Evolutionary conservation across 2,329 filamentous ascomycete species (phyloP).

Genomic region (Esteya vermicola): DNA sequence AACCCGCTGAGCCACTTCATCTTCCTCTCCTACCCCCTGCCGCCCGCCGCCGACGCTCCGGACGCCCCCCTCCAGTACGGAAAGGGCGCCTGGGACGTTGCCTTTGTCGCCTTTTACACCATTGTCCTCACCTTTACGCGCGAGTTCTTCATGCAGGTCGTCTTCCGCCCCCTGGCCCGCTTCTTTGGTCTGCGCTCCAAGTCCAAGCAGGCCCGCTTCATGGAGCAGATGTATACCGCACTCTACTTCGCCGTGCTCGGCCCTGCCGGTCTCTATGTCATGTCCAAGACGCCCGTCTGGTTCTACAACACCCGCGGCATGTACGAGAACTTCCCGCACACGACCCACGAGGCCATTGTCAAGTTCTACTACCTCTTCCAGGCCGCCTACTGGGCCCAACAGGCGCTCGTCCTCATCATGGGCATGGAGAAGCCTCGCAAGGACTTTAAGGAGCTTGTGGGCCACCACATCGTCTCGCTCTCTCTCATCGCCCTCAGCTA

Average conservation of each 20-base stretch:
- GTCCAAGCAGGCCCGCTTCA: constrained; percentile 77
- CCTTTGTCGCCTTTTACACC: constrained; percentile 80
- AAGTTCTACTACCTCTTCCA: constrained; percentile 96
- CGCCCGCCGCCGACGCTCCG: constrained; percentile 24
- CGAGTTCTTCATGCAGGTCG: constrained; percentile 88
- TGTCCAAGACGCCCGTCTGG: constrained; percentile 84
- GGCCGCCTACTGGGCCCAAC: constrained; percentile 90
- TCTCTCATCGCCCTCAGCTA: constrained; percentile 76
- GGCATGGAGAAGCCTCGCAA: constrained; percentile 88
- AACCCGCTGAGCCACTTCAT: constrained; percentile 73
- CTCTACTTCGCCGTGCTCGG: constrained; percentile 78
- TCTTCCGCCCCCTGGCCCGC: constrained; percentile 64
- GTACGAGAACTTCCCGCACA: constrained; percentile 81
- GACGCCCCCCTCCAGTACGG: constrained; percentile 55
- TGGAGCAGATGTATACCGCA: constrained; percentile 92
- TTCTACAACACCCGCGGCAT: constrained; percentile 87
- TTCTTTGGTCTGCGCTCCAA: constrained; percentile 54
- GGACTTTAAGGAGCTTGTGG: constrained; percentile 86
- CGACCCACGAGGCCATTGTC: constrained; percentile 63
- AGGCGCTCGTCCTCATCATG: constrained; percentile 74
- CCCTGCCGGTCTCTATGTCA: constrained; percentile 76
- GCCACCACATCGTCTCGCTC: constrained; percentile 82
- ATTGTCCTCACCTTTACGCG: constrained; percentile 84
- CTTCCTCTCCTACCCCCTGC: constrained; percentile 77
- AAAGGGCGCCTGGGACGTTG: constrained; percentile 76